These are phyloP conservation scores for Termitomyces sp. DNA, from an alignment of 768 basidiomycete species.

Conservation along the genomic window DNA sequence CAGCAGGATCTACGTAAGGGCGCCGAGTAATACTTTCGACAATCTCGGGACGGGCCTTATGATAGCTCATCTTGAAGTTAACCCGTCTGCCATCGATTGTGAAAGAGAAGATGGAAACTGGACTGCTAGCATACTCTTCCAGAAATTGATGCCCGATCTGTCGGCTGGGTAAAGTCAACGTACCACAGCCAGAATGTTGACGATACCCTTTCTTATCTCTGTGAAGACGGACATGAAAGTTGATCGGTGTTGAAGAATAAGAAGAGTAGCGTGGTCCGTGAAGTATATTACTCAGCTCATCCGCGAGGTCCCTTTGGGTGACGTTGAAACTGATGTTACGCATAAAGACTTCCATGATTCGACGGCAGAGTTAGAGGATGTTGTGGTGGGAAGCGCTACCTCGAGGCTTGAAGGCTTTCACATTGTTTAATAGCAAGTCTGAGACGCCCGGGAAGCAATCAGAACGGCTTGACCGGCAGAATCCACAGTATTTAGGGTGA, in stretches of 20 bases:
- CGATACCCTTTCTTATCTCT: constrained; percentile 25
- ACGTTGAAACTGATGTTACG: constrained; percentile 26
- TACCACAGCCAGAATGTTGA: constrained; percentile 36
- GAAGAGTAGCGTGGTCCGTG: constrained; percentile 36
- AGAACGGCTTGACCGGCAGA: background rate
- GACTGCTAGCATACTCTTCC: constrained; percentile 27
- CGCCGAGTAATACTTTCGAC: constrained; percentile 29
- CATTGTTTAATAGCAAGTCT: background rate
- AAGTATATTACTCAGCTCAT: constrained; percentile 36
- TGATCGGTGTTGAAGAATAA: constrained; percentile 28
- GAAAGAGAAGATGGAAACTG: constrained; percentile 14
- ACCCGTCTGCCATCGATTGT: constrained; percentile 26
- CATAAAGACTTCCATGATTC: constrained; percentile 38
- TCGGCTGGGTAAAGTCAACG: constrained; percentile 40
- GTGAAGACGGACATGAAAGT: constrained; percentile 51
- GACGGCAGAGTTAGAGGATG: constrained; percentile 4
- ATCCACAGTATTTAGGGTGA: too few species aligned
- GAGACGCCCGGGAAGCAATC: background rate
- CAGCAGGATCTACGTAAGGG: constrained; percentile 38
- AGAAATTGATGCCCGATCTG: constrained; percentile 39
- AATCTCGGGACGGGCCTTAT: constrained; percentile 24
- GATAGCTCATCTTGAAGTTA: constrained; percentile 25
- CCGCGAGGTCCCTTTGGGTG: constrained; percentile 24
- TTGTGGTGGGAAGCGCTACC: background rate
- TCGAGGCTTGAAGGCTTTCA: background rate